Base-by-base conservation (phyloP, 495 filamentous ascomycete species). In the Talaromyces stipitatus region DNA sequence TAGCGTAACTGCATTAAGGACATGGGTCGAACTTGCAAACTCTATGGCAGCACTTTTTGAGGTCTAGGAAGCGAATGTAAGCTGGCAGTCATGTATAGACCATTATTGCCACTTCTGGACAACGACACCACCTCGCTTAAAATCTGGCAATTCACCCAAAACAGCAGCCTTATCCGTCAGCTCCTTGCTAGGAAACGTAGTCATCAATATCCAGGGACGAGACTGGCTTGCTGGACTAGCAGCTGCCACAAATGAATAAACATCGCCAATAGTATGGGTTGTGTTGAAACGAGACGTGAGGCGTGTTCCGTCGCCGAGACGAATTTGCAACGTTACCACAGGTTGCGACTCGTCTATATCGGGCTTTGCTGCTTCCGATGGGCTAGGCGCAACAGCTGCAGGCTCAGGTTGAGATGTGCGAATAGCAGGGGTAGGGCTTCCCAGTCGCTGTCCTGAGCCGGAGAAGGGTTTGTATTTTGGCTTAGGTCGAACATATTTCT, bases 131-230 rank as follows among this genome's bases (percentile, higher is more conserved):
- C 85, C 85, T 14, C 85, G 73, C 70, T 91, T 95, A 73, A 95
- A 92, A 55, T 95, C 91, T 0, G 83, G 63, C 69, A 95, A 74
- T 30, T 95, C 90, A 1, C 87, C 89, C 36, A 97, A 68, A 4
- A 81, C 82, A 57, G 72, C 72, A 1, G 62, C 69, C 67, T 86
- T 84, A 58, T 98, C 91, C 18, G 75, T 86, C 52, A 97, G 81
- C 62, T 97, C 92, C 72, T 91, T 96, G 70, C 86, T 96, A 2
- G 95, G 94, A 69, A 97, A 97, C 0, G 95, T 97, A 1, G 94
- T 98, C 67, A 95, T 92, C 55, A 98, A 69, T 7, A 88, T 86
- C 80, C 90, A 98, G 10, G 75, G 62, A 18, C 92, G 80, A 41
- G 69, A 64, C 50, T 73, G 76, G 57, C 82, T 79, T 10, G 72